Evolutionary conservation across 2,329 filamentous ascomycete species (phyloP), one percentile per base, ranked within the genome.

Genomic region (Diaporthe citriasiana): DNA sequence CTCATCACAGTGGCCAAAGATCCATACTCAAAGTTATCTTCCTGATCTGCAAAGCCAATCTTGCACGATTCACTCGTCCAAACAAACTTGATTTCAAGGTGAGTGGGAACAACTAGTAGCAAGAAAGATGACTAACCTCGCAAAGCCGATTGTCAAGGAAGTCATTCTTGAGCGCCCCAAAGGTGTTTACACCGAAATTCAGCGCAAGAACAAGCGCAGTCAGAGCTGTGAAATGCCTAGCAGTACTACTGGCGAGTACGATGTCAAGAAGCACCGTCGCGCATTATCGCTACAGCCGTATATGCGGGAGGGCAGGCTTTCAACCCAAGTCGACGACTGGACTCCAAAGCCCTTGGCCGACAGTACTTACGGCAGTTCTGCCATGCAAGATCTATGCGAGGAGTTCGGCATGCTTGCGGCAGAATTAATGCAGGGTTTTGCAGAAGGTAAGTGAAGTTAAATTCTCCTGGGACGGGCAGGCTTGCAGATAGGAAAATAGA

Each of bases 351-450:
- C 60, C 2, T 30, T 55, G 15, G 19, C 22, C 17, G 17, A 45
- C 8, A 55, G 60, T 1, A 27, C 30, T 3, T 47, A 63, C 5
- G 42, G 59, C 6, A 73, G 71, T 22, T 5, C 3, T 1, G 27
- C 40, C 3, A 65, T 73, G 56, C 7, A 71, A n/a, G 40, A 30
- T 0, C n/a, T 73, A 0, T 70, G 71, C 35, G 22, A 8, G 2
- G 65, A 75, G n/a, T 73, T 73, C 53, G 71, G 53, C 4, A 9
- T 13, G 27, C 65, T 73, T n/a, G 71, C 65, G 12, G 30, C 59
- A 33, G 73, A 71, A 8, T 30, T 73, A 2, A 27, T 53, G 15
- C 1, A 40, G 22, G 42, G 15, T 1, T 40, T 59, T 6, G 47
- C 10, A 47, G 19, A 30, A 12, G 56, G 35, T 53, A 63, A 42